These are phyloP conservation scores for Saccharomyces hybrid DNA, from an alignment of 1,139 yeast genomes.

Conservation along the genomic window DNA sequence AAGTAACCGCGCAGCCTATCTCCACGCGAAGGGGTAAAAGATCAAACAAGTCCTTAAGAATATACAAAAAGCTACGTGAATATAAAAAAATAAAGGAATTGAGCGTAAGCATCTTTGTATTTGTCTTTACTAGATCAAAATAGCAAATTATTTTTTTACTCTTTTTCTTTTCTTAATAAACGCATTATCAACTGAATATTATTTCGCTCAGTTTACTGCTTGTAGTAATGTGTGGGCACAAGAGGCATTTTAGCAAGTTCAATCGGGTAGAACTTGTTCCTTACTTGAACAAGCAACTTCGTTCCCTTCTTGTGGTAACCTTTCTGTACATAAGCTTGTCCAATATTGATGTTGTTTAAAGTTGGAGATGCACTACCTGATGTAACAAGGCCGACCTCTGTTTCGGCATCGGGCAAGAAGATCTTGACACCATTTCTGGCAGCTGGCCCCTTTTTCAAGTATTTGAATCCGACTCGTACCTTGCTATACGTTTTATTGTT, in stretches of 20 bases:
- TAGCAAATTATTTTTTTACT: not conserved
- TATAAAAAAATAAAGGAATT: not conserved
- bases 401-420: conserved; percentile 42
- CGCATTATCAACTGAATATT: not conserved
- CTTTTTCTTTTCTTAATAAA: not conserved
- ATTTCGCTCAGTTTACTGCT: not conserved
- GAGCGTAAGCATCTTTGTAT: not conserved
- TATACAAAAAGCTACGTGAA: not conserved
- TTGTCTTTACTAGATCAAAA: not conserved
- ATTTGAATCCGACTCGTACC: conserved; percentile 63
- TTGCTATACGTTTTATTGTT: conserved; percentile 51
- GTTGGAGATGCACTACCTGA: conserved; percentile 92
- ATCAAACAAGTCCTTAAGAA: not conserved
- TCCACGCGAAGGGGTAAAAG: not conserved
- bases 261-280: conserved; percentile 79
- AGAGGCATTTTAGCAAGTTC: conserved; percentile 76
- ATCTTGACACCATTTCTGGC: conserved; percentile 81
- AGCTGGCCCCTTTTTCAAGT: conserved; percentile 72
- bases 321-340: conserved; percentile 81
- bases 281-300: conserved; percentile 63
- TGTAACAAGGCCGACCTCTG: conserved; percentile 66
- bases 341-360: conserved; percentile 61
- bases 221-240: conserved; percentile 62
- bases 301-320: conserved; percentile 71
- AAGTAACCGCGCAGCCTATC: not conserved